Conservation (phyloP, 1,284 basidiomycete species). For the Leccinum ponderosum region DNA sequence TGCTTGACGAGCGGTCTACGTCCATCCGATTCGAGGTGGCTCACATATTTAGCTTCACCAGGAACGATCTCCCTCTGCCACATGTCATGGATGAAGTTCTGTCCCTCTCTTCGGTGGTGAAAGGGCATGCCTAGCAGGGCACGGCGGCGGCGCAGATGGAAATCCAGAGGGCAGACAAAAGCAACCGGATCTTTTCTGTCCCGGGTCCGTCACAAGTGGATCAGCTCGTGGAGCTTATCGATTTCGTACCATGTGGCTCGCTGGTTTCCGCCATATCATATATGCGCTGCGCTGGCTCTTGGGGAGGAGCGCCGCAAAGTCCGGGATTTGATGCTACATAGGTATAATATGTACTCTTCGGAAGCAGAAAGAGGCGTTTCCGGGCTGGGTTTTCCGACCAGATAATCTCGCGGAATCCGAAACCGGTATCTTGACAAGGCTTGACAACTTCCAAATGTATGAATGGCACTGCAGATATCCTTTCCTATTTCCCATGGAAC, state of each 20-base stretch:
- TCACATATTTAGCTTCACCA: neutral
- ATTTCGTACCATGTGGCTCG: constrained; percentile 23
- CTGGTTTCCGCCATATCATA: constrained; percentile 20
- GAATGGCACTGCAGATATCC: constrained; percentile 1
- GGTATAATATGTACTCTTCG: neutral
- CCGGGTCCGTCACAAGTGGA: constrained; percentile 17
- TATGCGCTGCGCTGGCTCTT: neutral
- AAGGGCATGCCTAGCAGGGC: neutral
- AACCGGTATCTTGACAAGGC: constrained; percentile 6
- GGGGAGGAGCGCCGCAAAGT: constrained; percentile 24
- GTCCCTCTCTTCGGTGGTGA: neutral
- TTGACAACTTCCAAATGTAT: constrained; percentile 14
- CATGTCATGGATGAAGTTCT: constrained; percentile 4
- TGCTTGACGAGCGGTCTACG: neutral
- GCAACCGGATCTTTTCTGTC: constrained; percentile 8
- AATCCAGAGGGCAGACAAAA: neutral
- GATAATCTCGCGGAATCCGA: constrained; percentile 15
- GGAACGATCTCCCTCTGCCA: constrained; percentile 1
- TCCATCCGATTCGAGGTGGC: neutral
- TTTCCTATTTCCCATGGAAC: constrained; percentile 9
- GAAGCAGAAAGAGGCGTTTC: constrained; percentile 11
- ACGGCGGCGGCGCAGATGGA: neutral
- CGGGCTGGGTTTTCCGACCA: constrained; percentile 8
- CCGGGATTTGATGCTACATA: constrained; percentile 25
- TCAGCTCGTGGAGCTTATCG: constrained; percentile 7